Conservation (phyloP, 1,284 basidiomycete species). For the Mycena sp. region DNA sequence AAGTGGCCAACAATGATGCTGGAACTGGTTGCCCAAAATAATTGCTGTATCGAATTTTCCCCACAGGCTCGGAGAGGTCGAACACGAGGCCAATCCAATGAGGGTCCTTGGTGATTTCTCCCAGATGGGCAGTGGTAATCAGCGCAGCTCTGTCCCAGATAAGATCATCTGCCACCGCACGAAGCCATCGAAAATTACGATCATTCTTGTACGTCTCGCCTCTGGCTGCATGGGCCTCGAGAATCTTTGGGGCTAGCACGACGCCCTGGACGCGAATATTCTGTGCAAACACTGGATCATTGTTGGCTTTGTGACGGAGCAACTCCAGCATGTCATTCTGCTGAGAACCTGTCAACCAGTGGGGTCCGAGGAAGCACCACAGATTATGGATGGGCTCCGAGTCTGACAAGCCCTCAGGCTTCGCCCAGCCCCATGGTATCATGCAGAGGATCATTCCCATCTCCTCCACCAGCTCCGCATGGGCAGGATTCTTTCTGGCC, state of each 20-base stretch:
- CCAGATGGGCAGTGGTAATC: constrained; percentile 5
- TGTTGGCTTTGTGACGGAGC: background rate
- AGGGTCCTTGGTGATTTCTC: background rate
- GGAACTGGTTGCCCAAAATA: constrained; percentile 1
- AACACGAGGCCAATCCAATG: constrained; percentile 19
- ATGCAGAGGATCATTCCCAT: background rate
- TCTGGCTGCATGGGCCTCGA: background rate
- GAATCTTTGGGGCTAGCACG: background rate
- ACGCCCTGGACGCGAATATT: too few species aligned
- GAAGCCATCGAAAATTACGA: constrained; percentile 1
- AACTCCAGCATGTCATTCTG: background rate
- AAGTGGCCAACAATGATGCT: background rate
- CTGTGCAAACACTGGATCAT: too few species aligned
- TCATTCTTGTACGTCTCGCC: background rate
- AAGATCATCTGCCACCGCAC: background rate
- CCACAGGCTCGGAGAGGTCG: background rate
- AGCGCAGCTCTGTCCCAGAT: background rate
- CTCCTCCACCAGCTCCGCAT: background rate
- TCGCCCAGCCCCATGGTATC: too few species aligned
- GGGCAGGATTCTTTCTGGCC: background rate
- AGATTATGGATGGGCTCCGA: too few species aligned
- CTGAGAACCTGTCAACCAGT: background rate
- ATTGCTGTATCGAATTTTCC: background rate
- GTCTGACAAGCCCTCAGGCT: too few species aligned
- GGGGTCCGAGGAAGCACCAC: background rate